Conservation (phyloP, 371 early-diverging fungal species). For the Mortierella sp. region DNA sequence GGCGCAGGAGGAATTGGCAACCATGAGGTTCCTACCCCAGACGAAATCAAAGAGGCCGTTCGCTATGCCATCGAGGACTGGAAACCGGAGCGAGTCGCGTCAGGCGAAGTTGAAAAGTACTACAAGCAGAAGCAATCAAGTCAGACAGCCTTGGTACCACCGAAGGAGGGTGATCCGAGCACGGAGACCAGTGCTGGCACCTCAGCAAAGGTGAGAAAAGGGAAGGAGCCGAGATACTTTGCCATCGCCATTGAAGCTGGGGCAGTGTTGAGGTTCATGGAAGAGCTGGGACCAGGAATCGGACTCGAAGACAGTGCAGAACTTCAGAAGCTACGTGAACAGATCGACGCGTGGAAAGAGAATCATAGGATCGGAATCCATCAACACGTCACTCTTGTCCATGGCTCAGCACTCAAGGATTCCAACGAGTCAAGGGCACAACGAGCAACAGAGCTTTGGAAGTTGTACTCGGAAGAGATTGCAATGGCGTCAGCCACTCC, state of each 20-base stretch:
- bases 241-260: slow-evolving; percentile 49
- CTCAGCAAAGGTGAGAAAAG: slow-evolving; percentile 3
- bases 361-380: slow-evolving; percentile 23
- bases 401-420: slow-evolving; percentile 23
- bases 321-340: slow-evolving; percentile 11
- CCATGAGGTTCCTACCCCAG: slow-evolving; percentile 33
- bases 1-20: slow-evolving; percentile 43
- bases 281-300: slow-evolving; percentile 18
- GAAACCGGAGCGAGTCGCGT: slow-evolving; percentile 35
- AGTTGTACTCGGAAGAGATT: slow-evolving; percentile 26
- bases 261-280: slow-evolving; percentile 34
- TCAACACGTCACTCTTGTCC: slow-evolving; percentile 63
- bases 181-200: not conserved
- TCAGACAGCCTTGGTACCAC: not conserved
- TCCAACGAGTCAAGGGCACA: slow-evolving; percentile 7
- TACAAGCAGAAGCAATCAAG: slow-evolving; percentile 17
- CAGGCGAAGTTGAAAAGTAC: slow-evolving; percentile 42
- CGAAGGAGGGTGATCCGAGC: not conserved
- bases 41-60: slow-evolving; percentile 55
- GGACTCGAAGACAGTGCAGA: not conserved
- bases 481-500: not conserved
- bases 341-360: slow-evolving; percentile 23
- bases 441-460: slow-evolving; percentile 33
- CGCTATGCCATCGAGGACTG: slow-evolving; percentile 50
- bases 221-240: slow-evolving; percentile 51